Evolutionary conservation across 768 basidiomycete species (phyloP), one percentile per base, ranked within the genome.

Genomic region (Phanerodontia chrysosporium): DNA sequence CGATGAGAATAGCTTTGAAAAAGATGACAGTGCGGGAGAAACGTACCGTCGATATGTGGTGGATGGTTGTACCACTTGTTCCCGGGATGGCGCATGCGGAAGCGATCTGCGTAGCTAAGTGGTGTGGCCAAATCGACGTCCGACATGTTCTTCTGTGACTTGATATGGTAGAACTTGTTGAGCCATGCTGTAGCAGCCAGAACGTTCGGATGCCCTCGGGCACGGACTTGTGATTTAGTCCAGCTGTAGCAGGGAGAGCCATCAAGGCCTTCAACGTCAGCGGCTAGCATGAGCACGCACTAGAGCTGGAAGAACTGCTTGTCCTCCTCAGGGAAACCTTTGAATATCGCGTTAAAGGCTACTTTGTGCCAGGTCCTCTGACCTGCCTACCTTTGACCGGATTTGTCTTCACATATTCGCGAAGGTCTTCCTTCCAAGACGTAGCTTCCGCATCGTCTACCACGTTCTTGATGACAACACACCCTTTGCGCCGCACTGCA

Each of bases 271-370:
- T n/a, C n/a, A n/a, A n/a, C 13, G 5, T 36, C 42, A 13, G n/a
- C 39, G 39, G n/a, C 39, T 10, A 36, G 18, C 13, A 14, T 8
- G 13, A 9, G 1, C 24, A 22, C 82, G 54, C 63, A 87, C 87
- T 89, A 89, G 51, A 90, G 80, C 65, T 83, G 74, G 71, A 86
- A 89, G 72, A 90, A 88, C 64, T 90, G 87, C 53, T 85, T 87
- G 63, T 89, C 72, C n/a, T 78, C 63, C 5, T 60, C 75, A 0
- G 87, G 85, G 30, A 76, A 55, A 18, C 85, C 84, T 86, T 10
- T 9, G 14, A 18, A 18, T 5, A 7, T 29, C 27, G 27, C 18
- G 21, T 25, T 7, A 46, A 2, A n/a, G 22, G 27, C 35, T 32
- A 18, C 14, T 14, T 8, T 44, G n/a, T 52, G 51, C 22, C 29